These are phyloP conservation scores for Ambrosia hybrid DNA, from an alignment of 140 eudicot species.

Conservation along the genomic window DNA sequence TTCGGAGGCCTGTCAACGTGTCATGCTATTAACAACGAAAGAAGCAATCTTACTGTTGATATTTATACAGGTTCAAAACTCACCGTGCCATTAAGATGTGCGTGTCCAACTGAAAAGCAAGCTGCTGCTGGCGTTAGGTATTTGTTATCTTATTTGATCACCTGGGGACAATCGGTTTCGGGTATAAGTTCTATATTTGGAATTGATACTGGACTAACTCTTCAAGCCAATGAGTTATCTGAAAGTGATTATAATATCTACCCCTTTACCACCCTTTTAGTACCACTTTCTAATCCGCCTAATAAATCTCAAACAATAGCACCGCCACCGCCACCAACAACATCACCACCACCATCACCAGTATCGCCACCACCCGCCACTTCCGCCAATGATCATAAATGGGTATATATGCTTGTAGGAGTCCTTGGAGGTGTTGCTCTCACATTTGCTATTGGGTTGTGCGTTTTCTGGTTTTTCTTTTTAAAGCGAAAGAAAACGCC, in stretches of 20 bases:
- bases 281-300: conserved; percentile 70
- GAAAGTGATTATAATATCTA: conserved; percentile 38
- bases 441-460: conserved; percentile 33
- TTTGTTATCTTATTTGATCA: conserved; percentile 59
- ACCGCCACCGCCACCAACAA: conserved; percentile 50
- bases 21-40: conserved; percentile 56
- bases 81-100: conserved; percentile 82
- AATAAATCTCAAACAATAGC: conserved; percentile 39
- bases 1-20: conserved; percentile 76
- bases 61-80: conserved; percentile 46
- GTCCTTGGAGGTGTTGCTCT: conserved; percentile 57
- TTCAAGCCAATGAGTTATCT: conserved; percentile 66
- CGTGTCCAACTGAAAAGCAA: conserved; percentile 84
- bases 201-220: conserved; percentile 40
- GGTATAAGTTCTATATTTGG: conserved; percentile 49
- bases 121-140: conserved; percentile 55
- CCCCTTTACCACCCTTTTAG: conserved; percentile 78
- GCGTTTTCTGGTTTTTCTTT: conserved; percentile 44
- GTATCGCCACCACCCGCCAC: conserved; percentile 23
- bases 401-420: conserved; percentile 64
- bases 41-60: conserved; percentile 23
- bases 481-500: conserved; percentile 24
- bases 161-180: conserved; percentile 40
- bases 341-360: conserved; percentile 40
- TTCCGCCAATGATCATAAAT: conserved; percentile 45